Base-by-base conservation (phyloP, 192 early-diverging fungal species). In the Coemansia sp. region DNA sequence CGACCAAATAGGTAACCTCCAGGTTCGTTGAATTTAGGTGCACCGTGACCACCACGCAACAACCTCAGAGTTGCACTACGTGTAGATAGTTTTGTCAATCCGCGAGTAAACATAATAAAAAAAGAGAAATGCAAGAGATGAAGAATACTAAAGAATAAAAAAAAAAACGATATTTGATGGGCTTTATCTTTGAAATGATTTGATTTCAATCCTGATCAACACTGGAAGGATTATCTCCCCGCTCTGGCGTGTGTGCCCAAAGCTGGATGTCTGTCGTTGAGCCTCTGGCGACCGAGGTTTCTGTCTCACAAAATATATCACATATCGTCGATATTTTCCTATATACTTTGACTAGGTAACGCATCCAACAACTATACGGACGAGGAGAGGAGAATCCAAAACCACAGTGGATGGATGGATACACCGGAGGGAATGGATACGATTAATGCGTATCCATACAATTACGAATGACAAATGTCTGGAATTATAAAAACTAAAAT, bases 1-100 rank as follows among this genome's bases (percentile, higher is more conserved):
- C 90, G 90, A 52, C 79, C 87, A 71, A 94, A 92, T 44, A 94
- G 84, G 71, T 92, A 90, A 68, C 91, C 91, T 60, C 87, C 86
- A 8, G 91, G 91, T 79, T 89, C 88, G 77, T 92, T 92, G 73
- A 83, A 91, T 24, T 87, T 73, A 43, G 87, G 87, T 38, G 78
- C 69, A 27, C 78, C 85, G 49, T 86, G 85, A 34, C 89, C 89
- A 36, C 88, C 88, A 62, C 89, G 88, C 44, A 86, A 72, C 67
- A 87, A 85, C 39, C 84, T 72, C 5, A 62, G 44, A 0, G 62
- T 41, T 12, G 62, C 34, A 11, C 60, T 39, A 29, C 76, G 80
- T 16, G 79, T 55, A 5, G 80, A 71, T 24, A 78, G 69, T 24
- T 41, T 65, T 16, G 60, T 53, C 49, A 85, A 64, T 69, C 71